Base-by-base conservation (phyloP, 768 basidiomycete species). In the Tricholoma flavovirens region DNA sequence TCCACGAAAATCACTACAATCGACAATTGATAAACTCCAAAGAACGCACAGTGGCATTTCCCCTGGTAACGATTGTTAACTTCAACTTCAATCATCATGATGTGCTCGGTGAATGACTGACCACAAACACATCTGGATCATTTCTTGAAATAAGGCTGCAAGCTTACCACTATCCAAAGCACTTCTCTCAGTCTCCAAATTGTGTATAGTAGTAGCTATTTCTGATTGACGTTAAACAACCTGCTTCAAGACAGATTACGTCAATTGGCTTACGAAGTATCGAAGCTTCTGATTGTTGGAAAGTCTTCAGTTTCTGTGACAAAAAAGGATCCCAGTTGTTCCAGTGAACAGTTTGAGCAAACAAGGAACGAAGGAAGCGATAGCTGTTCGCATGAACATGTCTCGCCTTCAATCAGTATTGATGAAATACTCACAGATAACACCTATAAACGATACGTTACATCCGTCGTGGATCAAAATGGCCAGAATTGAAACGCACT, bases 111-210 rank as follows among this genome's bases (percentile, higher is more conserved):
- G 11, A 50, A 3, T 22, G 45, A 60, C 73, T 53, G 54, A 86
- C 91, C 92, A 93, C 22, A 93, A 78, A 69, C 89, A 90, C 83
- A 94, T 92, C 65, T 93, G 90, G 7, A 90, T 76, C 88, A 94
- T 93, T 68, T 93, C 88, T 54, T 78, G 80, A 70, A 92, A 93
- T 12, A 93, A 66, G 0, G 87, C 74, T 30, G 75, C 72, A 15
- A 91, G 72, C 57, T 84, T 84, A 14, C 76, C 74, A 0, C 78
- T 69, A 56, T 87, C 77, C 0, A 87, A 60, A 1, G 66, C 67
- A 10, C 69, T 71, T 53, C 79, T 80, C 58, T 80, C 78, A 3
- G 60, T 64, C 49, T 82, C 80, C 3, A 95, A 72, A 56, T 87
- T 83, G 59, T 83, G 77, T 73, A 94, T 83, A 1, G 81, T 86